Conservation (phyloP, 768 basidiomycete genomes). For the Chalciporus pseudorubinellus region DNA sequence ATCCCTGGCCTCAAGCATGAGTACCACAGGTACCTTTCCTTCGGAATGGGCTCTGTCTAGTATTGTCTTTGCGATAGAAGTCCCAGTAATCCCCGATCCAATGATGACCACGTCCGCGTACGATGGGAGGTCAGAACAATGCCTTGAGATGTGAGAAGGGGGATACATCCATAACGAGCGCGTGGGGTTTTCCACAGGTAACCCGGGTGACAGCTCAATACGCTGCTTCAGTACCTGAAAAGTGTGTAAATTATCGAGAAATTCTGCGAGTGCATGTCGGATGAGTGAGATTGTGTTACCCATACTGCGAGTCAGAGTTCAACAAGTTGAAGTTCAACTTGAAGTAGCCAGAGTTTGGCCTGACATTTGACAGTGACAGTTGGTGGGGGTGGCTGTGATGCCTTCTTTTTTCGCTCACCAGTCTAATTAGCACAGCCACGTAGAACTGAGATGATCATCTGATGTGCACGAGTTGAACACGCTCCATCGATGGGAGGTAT, state of each 20-base stretch:
- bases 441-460: neutral
- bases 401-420: too few species aligned
- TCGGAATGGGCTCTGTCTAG: conserved; percentile 36
- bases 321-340: too few species aligned
- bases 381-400: too few species aligned
- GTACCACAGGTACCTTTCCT: conserved; percentile 40
- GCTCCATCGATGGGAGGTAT: conserved; percentile 5
- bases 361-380: too few species aligned
- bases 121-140: conserved; percentile 24
- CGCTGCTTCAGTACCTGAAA: conserved; percentile 33
- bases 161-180: conserved; percentile 65
- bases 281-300: conserved; percentile 27
- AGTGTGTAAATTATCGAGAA: conserved; percentile 16
- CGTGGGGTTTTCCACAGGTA: conserved; percentile 55
- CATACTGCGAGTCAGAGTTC: conserved; percentile 9
- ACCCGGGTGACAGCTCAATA: conserved; percentile 46
- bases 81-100: conserved; percentile 77
- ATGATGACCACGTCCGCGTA: conserved; percentile 68
- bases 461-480: conserved; percentile 2
- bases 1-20: conserved; percentile 82
- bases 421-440: neutral
- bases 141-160: conserved; percentile 46
- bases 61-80: conserved; percentile 54
- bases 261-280: conserved; percentile 18
- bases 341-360: too few species aligned